phyloP scores from a whole-genome alignment of 768 basidiomycete species.

The Boletus vermiculosoides region DNA sequence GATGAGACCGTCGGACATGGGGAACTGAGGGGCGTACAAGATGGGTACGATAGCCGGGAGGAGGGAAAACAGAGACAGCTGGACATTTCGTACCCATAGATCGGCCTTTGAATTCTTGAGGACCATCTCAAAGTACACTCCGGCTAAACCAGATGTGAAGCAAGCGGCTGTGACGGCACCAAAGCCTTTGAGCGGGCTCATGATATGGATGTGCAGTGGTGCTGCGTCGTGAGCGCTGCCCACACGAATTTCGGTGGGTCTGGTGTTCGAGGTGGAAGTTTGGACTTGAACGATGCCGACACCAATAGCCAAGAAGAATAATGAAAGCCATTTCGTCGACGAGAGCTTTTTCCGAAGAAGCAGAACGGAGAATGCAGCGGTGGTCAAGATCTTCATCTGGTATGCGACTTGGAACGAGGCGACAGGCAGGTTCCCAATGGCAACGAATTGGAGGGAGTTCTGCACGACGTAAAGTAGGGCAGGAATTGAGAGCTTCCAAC shows the following conservation, averaged over 20 bases:
- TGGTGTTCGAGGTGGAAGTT: slow-evolving; percentile 41
- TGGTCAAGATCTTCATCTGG: slow-evolving; percentile 98
- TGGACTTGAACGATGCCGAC: slow-evolving; percentile 97
- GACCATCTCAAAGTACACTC: slow-evolving; percentile 94
- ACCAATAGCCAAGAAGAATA: slow-evolving; percentile 87
- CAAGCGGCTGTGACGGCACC: slow-evolving; percentile 82
- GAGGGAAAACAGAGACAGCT: slow-evolving; percentile 86
- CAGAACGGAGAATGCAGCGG: slow-evolving; percentile 86
- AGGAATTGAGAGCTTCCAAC: slow-evolving; percentile 97
- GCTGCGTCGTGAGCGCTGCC: slow-evolving; percentile 70
- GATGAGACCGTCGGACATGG: slow-evolving; percentile 49
- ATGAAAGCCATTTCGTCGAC: slow-evolving; percentile 78
- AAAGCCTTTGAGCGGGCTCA: slow-evolving; percentile 82
- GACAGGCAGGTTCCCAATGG: slow-evolving; percentile 90
- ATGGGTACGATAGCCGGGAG: slow-evolving; percentile 86
- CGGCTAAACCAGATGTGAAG: slow-evolving; percentile 86
- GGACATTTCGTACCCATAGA: slow-evolving; percentile 89
- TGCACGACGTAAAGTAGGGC: slow-evolving; percentile 95
- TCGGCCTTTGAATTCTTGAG: slow-evolving; percentile 82
- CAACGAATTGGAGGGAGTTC: slow-evolving; percentile 96
- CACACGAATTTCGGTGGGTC: slow-evolving; percentile 42
- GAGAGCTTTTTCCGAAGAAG: slow-evolving; percentile 76
- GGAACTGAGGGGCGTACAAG: slow-evolving; percentile 49
- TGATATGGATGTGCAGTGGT: slow-evolving; percentile 60
- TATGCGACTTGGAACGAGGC: slow-evolving; percentile 98